Percentiles rank a stretch among this genome's conserved stretches.
These are phyloP conservation scores for Boletus reticuloceps DNA, from an alignment of 768 basidiomycete species.

Conservation along the genomic window DNA sequence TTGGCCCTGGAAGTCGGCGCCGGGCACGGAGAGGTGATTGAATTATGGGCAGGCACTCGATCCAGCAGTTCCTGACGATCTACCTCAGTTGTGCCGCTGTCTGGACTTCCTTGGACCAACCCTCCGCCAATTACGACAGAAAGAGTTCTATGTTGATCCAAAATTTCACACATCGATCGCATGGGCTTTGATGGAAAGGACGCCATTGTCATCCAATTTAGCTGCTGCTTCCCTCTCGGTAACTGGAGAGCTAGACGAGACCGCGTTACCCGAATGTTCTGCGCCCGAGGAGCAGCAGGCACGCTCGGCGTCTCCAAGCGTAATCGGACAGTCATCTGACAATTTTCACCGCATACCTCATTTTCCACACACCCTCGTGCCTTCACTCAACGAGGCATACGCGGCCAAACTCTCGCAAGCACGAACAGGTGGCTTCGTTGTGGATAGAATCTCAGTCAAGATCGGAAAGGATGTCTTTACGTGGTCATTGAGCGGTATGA, in stretches of 20 bases:
- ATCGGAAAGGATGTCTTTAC: slow-evolving; percentile 65
- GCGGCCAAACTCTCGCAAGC: slow-evolving; percentile 40
- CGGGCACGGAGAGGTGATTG: slow-evolving; percentile 70
- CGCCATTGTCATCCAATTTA: slow-evolving; percentile 2
- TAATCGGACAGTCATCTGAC: slow-evolving; percentile 8
- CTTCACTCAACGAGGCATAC: slow-evolving; percentile 48
- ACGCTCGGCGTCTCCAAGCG: not conserved
- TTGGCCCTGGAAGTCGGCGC: slow-evolving; percentile 80
- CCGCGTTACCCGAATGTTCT: not conserved
- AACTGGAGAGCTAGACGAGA: not conserved
- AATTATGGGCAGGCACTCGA: not conserved
- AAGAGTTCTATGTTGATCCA: slow-evolving; percentile 75
- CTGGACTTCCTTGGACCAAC: slow-evolving; percentile 55
- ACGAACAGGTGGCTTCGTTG: slow-evolving; percentile 49
- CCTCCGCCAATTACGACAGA: slow-evolving; percentile 62
- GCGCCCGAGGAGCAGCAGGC: slow-evolving; percentile 5
- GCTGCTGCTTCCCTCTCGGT: not conserved
- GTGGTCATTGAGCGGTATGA: slow-evolving; percentile 39
- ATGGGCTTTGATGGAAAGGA: slow-evolving; percentile 68
- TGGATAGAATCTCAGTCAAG: slow-evolving; percentile 54
- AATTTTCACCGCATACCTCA: slow-evolving; percentile 47
- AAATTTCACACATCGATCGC: slow-evolving; percentile 88
- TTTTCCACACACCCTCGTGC: slow-evolving; percentile 49
- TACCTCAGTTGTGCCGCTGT: slow-evolving; percentile 54
- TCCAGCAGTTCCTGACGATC: slow-evolving; percentile 15